Evolutionary conservation across 306 rosid genomes (phyloP), one percentile per base, ranked within the genome.

Genomic region (Quercus bicolor): DNA sequence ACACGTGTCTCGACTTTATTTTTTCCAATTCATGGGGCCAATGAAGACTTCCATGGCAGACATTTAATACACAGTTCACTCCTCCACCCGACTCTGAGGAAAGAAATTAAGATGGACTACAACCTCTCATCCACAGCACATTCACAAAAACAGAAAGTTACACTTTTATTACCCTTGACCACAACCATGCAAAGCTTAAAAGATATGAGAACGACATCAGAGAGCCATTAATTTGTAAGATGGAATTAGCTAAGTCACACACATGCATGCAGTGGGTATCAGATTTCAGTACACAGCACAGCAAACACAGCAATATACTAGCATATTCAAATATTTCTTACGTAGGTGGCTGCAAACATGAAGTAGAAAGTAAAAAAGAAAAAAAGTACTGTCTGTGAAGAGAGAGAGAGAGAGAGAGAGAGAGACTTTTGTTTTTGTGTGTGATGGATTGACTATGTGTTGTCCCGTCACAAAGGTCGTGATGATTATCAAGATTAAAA

Each of bases 401-500:
- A 55, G 31, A 53, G 20, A 18, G 15, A 28, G 24, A 3, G 13
- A 72, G 40, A 73, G 18, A 18, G 15, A 29, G 53, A 29, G 24
- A 3, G 13, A 72, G 40, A 73, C 45, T 40, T 40, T 40, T 40
- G 45, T 40, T 40, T 40, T 3, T 19, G 5, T 24, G 33, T 26
- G 73, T 75, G 77, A 78, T 85, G 80, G 82, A 82, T 74, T 84
- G 82, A 79, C 77, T 73, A 73, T 73, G 94, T 81, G 29, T 83
- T 77, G 90, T 86, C 90, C 85, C 92, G 80, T 90, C 94, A 83
- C 71, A 62, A 61, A 48, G 52, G 82, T 83, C 72, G 31, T 75
- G 69, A 86, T 82, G 76, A 74, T 77, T 74, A 76, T 45, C 59
- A 24, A 68, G 19, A 54, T 72, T 72, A 78, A 72, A 77, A 74